A percentile compares a stretch with the other conserved stretches of the same genome.
Evolutionary conservation across 2,329 filamentous ascomycete species (phyloP).

Genomic region (Fusarium domesticum): DNA sequence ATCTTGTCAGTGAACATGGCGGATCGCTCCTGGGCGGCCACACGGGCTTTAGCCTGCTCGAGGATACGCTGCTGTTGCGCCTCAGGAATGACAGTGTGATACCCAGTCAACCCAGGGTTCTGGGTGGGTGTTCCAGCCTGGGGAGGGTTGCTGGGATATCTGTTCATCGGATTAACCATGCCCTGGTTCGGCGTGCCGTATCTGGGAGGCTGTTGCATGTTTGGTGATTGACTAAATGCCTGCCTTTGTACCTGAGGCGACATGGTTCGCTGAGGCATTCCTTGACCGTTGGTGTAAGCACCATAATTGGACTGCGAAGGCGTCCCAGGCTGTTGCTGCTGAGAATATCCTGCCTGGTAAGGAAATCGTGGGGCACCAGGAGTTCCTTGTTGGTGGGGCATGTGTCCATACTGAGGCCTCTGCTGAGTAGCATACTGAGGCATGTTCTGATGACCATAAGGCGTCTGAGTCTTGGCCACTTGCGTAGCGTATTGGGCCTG

Average conservation of each 20-base stretch:
- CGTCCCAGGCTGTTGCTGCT: conserved; percentile 37
- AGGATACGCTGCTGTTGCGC: conserved; percentile 49
- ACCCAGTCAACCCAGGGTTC: conserved; percentile 42
- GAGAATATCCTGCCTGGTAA: conserved; percentile 37
- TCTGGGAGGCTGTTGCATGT: conserved; percentile 35
- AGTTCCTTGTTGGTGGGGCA: conserved; percentile 40
- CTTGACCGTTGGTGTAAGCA: conserved; percentile 44
- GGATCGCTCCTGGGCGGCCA: conserved; percentile 44
- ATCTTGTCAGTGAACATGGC: conserved; percentile 42
- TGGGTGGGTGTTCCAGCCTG: conserved; percentile 32
- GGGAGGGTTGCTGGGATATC: conserved; percentile 34
- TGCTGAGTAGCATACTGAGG: conserved; percentile 47
- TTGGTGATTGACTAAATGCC: conserved; percentile 40
- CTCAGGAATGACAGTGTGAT: conserved; percentile 49
- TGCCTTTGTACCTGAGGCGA: conserved; percentile 44
- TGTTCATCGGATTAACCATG: conserved; percentile 31
- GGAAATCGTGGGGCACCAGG: conserved; percentile 42
- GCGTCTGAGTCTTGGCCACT: conserved; percentile 50
- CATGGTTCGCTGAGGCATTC: conserved; percentile 41
- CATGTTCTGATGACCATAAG: conserved; percentile 51
- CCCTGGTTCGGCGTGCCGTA: conserved; percentile 33
- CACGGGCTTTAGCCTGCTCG: conserved; percentile 50
- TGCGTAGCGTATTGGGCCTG: conserved; percentile 47
- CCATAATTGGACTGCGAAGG: conserved; percentile 38
- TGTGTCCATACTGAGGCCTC: conserved; percentile 43